Conservation (phyloP, 495 filamentous ascomycete genomes). For the Letharia lupina region DNA sequence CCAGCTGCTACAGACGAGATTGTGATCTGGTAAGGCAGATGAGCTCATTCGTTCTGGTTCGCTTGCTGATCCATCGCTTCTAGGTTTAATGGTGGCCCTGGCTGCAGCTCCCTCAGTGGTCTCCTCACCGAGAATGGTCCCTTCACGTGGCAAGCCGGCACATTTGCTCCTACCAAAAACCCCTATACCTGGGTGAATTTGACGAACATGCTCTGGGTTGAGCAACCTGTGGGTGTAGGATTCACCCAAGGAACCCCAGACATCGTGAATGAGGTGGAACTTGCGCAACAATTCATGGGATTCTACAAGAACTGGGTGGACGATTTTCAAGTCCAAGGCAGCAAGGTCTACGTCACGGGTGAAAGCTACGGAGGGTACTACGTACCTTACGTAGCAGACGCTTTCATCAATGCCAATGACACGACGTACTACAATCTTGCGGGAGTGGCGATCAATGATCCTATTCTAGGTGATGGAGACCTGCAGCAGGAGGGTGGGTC, state of each 20-base stretch:
- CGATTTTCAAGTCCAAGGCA: constrained; percentile 51
- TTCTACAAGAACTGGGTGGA: constrained; percentile 59
- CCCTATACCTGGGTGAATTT: constrained; percentile 58
- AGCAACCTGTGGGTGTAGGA: constrained; percentile 51
- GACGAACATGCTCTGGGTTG: constrained; percentile 57
- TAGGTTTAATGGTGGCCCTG: constrained; percentile 58
- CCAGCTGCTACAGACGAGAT: constrained; percentile 51
- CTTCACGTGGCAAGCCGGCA: constrained; percentile 55
- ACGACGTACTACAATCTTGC: constrained; percentile 41
- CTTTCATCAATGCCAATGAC: constrained; percentile 43
- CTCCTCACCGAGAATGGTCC: constrained; percentile 61
- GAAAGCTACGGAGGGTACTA: constrained; percentile 52
- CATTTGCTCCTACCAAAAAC: constrained; percentile 49
- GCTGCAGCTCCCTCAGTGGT: constrained; percentile 58
- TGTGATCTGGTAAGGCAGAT: constrained; percentile 44
- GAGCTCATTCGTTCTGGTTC: background rate
- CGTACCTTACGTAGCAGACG: constrained; percentile 47
- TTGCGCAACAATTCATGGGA: constrained; percentile 50
- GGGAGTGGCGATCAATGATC: constrained; percentile 30
- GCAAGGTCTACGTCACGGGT: constrained; percentile 54
- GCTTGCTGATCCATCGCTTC: background rate
- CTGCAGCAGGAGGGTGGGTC: constrained; percentile 27
- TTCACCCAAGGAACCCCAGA: constrained; percentile 49
- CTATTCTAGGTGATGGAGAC: constrained; percentile 24
- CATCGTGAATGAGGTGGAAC: constrained; percentile 46